Percentiles rank a stretch among this genome's conserved stretches.
Conservation (phyloP, 2,329 filamentous ascomycete genomes). For the Epichloe coenophiala region DNA sequence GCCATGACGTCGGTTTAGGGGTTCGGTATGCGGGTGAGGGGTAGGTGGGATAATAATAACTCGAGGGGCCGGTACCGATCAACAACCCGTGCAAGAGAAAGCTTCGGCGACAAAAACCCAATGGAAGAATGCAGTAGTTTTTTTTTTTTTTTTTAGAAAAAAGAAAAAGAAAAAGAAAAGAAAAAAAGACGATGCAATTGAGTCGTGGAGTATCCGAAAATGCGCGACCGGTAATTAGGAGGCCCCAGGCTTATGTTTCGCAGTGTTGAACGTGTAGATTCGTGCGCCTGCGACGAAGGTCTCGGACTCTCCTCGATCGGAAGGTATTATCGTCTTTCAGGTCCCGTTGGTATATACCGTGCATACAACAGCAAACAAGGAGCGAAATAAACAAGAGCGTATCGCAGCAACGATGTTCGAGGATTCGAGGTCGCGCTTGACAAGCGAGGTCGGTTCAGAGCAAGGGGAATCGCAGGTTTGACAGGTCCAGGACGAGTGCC, state of each 20-base stretch:
- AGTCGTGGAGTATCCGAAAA: neutral
- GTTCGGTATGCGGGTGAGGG: neutral
- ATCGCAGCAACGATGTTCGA: neutral
- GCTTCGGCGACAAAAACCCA: neutral
- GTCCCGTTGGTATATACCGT: neutral
- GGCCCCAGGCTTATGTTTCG: neutral
- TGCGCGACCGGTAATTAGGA: neutral
- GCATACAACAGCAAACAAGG: neutral
- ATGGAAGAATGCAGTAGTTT: neutral
- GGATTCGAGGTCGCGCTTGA: neutral
- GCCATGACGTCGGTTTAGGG: constrained; percentile 13
- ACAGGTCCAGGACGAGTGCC: neutral
- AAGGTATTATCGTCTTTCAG: neutral
- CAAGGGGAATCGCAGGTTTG: neutral
- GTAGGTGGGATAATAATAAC: neutral
- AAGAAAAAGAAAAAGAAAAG: neutral
- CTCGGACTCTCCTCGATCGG: neutral
- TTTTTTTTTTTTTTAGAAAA: too few relatives aligned
- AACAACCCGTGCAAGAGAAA: neutral
- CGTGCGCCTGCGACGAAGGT: neutral
- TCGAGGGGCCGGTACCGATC: neutral
- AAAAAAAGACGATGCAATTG: neutral
- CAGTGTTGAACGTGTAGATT: neutral
- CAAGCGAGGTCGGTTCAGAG: neutral
- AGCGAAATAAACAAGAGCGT: neutral